A percentile compares a stretch with the other conserved stretches of the same genome.
Evolutionary conservation across 176 grass and related monocot genomes (phyloP).

Genomic region (Chrysopogon serrulatus): DNA sequence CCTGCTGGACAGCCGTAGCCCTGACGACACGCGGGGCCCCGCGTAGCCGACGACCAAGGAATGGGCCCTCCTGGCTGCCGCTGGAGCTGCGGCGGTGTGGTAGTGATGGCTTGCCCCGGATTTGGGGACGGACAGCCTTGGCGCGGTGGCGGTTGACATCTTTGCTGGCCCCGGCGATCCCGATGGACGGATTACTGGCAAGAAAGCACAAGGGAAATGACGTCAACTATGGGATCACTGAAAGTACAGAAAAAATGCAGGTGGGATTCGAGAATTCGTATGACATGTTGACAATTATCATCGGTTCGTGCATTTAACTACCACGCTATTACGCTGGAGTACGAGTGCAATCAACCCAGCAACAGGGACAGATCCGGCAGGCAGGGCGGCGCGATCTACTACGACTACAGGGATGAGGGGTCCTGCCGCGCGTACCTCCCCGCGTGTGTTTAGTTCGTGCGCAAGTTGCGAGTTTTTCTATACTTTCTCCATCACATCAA

Average conservation of each 20-base stretch:
- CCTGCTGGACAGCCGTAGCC: slow-evolving; percentile 5
- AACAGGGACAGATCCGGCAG: slow-evolving; percentile 17
- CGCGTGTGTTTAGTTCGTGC: neutral
- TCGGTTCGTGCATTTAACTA: neutral
- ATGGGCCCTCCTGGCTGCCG: slow-evolving; percentile 3
- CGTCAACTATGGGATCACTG: neutral
- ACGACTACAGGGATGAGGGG: neutral
- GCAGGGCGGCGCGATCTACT: too few relatives aligned
- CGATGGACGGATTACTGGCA: neutral
- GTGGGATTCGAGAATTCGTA: neutral
- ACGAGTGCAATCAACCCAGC: neutral
- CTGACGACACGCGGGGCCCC: neutral
- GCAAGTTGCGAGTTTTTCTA: too few relatives aligned
- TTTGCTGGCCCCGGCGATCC: neutral
- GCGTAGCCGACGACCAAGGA: neutral
- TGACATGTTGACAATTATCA: neutral
- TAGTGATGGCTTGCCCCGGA: neutral
- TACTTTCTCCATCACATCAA: too few relatives aligned
- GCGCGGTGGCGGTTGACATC: slow-evolving; percentile 35
- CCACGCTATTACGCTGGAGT: neutral
- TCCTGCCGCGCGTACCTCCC: neutral
- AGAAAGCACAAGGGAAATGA: neutral
- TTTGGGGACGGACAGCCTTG: slow-evolving; percentile 18
- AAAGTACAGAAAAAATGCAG: neutral
- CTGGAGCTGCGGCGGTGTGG: neutral